phyloP scores from a whole-genome alignment of 2,329 filamentous ascomycete species.

The Kalmusia sp. region DNA sequence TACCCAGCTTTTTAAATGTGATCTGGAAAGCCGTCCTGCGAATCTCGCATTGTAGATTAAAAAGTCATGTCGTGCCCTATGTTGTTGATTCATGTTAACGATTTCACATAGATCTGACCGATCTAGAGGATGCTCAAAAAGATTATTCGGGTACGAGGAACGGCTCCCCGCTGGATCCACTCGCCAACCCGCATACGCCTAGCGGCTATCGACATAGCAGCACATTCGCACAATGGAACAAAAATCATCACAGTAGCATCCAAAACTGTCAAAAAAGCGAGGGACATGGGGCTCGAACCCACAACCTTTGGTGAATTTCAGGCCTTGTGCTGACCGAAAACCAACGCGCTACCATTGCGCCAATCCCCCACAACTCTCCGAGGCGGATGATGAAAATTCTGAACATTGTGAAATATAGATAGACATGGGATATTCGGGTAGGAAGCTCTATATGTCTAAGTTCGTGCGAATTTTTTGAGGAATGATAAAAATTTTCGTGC shows the following conservation, averaged over 20 bases:
- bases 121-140: too few relatives aligned
- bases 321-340: constrained; percentile 24
- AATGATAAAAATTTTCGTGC: neutral
- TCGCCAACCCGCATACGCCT: too few relatives aligned
- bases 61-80: too few relatives aligned
- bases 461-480: neutral
- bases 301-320: constrained; percentile 33
- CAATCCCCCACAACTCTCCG: constrained; percentile 11
- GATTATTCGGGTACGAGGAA: too few relatives aligned
- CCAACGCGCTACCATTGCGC: constrained; percentile 39
- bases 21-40: too few relatives aligned
- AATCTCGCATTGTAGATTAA: too few relatives aligned
- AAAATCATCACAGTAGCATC: constrained; percentile 8
- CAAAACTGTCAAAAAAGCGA: constrained; percentile 16
- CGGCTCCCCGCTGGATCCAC: too few relatives aligned
- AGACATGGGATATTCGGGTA: neutral
- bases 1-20: too few relatives aligned
- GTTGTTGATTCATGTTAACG: too few relatives aligned
- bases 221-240: neutral
- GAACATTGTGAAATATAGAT: neutral
- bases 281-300: constrained; percentile 30
- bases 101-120: too few relatives aligned
- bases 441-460: too few relatives aligned
- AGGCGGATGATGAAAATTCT: neutral
- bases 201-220: too few relatives aligned